Percentiles rank a stretch among this genome's conserved stretches.
phyloP scores from a whole-genome alignment of 2,329 filamentous ascomycete genomes.

The Basipetospora chlamydospora region DNA sequence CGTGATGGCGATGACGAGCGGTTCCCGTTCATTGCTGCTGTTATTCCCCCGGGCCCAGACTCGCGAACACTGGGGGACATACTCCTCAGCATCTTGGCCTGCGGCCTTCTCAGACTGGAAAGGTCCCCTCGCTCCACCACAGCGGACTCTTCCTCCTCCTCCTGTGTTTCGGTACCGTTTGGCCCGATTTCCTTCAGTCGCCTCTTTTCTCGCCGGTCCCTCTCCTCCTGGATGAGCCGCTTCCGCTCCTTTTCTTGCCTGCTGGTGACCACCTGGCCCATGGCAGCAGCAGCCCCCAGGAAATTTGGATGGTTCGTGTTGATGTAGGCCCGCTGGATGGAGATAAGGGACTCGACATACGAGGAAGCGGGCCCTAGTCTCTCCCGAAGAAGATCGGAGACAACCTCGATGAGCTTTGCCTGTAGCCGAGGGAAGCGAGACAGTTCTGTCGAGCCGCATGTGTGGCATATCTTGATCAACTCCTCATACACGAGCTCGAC shows the following conservation, averaged over 20 bases:
- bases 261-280: constrained; percentile 53
- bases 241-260: constrained; percentile 90
- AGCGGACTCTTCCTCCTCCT: constrained; percentile 16
- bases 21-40: constrained; percentile 51
- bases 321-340: constrained; percentile 95
- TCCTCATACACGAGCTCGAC: constrained; percentile 96
- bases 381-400: constrained; percentile 94
- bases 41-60: constrained; percentile 45
- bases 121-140: constrained; percentile 7
- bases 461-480: constrained; percentile 85
- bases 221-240: constrained; percentile 64
- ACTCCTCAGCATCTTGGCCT: constrained; percentile 36
- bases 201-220: constrained; percentile 69
- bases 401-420: constrained; percentile 89
- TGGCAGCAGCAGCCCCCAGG: constrained; percentile 92
- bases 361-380: constrained; percentile 98
- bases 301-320: constrained; percentile 98
- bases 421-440: constrained; percentile 91
- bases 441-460: constrained; percentile 72
- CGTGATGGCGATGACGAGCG: constrained; percentile 47
- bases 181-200: constrained; percentile 69
- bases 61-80: constrained; percentile 69
- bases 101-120: constrained; percentile 1
- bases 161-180: constrained; percentile 48
- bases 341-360: constrained; percentile 79